Conservation (phyloP, 768 basidiomycete genomes). For the Suillus americanus region DNA sequence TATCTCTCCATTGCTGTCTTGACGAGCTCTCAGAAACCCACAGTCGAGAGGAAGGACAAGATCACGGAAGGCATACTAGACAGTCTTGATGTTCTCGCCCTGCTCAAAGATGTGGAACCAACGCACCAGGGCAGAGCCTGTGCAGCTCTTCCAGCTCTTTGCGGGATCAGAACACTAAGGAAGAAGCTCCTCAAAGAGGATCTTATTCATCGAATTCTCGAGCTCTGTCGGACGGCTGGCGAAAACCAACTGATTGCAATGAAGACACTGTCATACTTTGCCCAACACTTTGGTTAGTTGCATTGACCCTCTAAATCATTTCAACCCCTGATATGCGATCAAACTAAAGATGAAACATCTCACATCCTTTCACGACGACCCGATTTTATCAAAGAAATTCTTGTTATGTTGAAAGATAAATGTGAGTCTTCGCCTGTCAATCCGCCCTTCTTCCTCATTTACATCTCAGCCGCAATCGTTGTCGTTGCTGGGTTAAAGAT, state of each 20-base stretch:
- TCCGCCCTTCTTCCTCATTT: constrained; percentile 2
- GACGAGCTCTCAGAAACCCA: neutral
- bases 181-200: constrained; percentile 15
- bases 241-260: constrained; percentile 20
- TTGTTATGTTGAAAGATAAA: constrained; percentile 13
- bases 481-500: constrained; percentile 25
- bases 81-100: constrained; percentile 11
- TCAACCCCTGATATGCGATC: constrained; percentile 26
- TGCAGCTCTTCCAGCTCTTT: constrained; percentile 29
- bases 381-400: constrained; percentile 1
- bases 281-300: neutral
- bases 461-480: constrained; percentile 18
- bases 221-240: constrained; percentile 14
- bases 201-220: constrained; percentile 20
- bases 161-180: constrained; percentile 17
- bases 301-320: neutral
- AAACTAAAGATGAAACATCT: constrained; percentile 22
- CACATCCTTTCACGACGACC: neutral
- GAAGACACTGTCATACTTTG: neutral
- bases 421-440: constrained; percentile 5
- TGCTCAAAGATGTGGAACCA: constrained; percentile 15
- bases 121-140: constrained; percentile 21
- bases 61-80: neutral
- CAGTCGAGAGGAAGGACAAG: constrained; percentile 5
- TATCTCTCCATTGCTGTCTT: constrained; percentile 7